These are phyloP conservation scores for Wakefieldia striispora DNA, from an alignment of 768 basidiomycete genomes.

Conservation along the genomic window DNA sequence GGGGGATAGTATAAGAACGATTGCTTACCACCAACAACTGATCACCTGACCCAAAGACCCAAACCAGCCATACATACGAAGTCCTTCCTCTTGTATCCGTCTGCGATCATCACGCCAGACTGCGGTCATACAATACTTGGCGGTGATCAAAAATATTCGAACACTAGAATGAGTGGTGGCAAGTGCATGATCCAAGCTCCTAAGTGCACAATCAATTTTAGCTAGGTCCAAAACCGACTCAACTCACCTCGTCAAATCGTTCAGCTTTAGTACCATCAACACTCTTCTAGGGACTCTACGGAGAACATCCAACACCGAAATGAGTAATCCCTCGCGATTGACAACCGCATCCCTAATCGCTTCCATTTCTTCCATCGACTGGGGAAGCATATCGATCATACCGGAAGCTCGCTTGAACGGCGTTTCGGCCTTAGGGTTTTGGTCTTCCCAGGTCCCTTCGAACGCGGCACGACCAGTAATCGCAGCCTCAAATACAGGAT, in stretches of 20 bases:
- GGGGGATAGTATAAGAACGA: neutral
- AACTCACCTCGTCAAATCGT: slow-evolving; percentile 74
- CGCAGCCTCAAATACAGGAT: slow-evolving; percentile 92
- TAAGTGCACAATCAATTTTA: slow-evolving; percentile 21
- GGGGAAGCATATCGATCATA: slow-evolving; percentile 71
- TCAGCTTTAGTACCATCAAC: slow-evolving; percentile 81
- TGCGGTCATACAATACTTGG: slow-evolving; percentile 80
- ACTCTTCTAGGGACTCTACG: slow-evolving; percentile 82
- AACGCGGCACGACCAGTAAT: slow-evolving; percentile 82
- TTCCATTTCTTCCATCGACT: slow-evolving; percentile 75
- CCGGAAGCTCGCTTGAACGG: slow-evolving; percentile 63
- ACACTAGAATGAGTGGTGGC: slow-evolving; percentile 86
- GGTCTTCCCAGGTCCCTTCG: slow-evolving; percentile 54
- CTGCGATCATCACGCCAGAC: slow-evolving; percentile 72
- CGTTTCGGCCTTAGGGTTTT: slow-evolving; percentile 28
- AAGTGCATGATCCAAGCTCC: slow-evolving; percentile 80
- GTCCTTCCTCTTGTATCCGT: slow-evolving; percentile 49
- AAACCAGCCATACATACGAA: slow-evolving; percentile 44
- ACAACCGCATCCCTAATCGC: slow-evolving; percentile 81
- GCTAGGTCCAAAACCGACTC: neutral
- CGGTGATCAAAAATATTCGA: slow-evolving; percentile 89
- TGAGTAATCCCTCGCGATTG: slow-evolving; percentile 75
- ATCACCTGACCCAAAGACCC: slow-evolving; percentile 50
- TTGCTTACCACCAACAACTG: slow-evolving; percentile 72
- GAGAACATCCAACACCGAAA: slow-evolving; percentile 85